These are phyloP conservation scores for Kwoniella dendrophila DNA, from an alignment of 768 basidiomycete species.

Conservation along the genomic window DNA sequence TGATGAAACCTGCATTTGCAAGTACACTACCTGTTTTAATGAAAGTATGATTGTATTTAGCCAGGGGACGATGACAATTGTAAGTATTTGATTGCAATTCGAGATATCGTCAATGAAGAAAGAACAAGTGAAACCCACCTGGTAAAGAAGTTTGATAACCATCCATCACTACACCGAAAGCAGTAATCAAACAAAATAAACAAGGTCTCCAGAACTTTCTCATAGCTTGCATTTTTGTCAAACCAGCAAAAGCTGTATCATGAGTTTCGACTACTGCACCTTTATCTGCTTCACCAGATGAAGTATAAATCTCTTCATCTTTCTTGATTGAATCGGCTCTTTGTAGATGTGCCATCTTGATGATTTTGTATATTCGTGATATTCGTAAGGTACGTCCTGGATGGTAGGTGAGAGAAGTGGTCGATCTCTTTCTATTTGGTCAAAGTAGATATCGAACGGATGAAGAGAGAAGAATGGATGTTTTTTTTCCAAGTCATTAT, in stretches of 20 bases:
- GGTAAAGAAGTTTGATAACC: slow-evolving; percentile 20
- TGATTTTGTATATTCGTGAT: neutral
- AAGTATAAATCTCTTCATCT: slow-evolving; percentile 6
- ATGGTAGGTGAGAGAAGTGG: neutral
- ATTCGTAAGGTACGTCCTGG: neutral
- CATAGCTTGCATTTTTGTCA: slow-evolving; percentile 11
- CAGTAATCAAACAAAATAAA: slow-evolving; percentile 11
- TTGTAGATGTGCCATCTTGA: slow-evolving; percentile 7
- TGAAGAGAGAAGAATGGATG: no score
- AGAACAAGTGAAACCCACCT: neutral
- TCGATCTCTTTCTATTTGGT: no score
- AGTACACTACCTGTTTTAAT: slow-evolving; percentile 20
- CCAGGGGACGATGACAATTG: neutral
- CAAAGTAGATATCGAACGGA: no score
- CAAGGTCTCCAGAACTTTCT: slow-evolving; percentile 20
- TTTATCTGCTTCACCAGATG: slow-evolving; percentile 2
- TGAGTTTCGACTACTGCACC: neutral
- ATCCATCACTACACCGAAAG: slow-evolving; percentile 17
- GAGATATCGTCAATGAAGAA: neutral
- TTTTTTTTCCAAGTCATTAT: no score
- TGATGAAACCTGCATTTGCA: slow-evolving; percentile 22
- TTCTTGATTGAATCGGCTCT: slow-evolving; percentile 12
- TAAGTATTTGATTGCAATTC: neutral
- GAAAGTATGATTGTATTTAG: no score
- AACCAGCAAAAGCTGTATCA: slow-evolving; percentile 15